These are phyloP conservation scores for Pythium insidiosum DNA, from an alignment of 352 stramenopile species.

Conservation along the genomic window DNA sequence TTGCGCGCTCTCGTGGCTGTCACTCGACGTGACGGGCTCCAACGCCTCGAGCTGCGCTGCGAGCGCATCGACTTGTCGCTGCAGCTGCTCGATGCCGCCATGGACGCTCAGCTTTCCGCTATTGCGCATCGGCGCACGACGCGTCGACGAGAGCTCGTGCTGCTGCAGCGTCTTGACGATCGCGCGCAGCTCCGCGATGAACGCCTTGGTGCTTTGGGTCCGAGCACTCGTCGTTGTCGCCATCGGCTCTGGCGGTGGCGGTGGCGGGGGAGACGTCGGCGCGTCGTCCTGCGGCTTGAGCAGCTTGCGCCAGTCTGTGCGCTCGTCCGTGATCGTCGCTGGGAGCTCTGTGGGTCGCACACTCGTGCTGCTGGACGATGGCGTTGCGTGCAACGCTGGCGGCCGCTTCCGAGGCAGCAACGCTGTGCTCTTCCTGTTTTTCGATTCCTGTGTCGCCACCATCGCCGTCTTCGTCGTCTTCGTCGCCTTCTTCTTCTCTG, in stretches of 20 bases:
- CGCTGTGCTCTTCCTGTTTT: too few relatives aligned
- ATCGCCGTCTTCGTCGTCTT: background rate
- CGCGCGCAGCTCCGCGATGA: constrained; percentile 41
- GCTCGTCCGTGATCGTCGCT: constrained; percentile 46
- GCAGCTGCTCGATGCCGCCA: constrained; percentile 27
- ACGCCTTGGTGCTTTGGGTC: constrained; percentile 33
- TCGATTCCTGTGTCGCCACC: too few relatives aligned
- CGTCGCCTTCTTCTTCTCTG: background rate
- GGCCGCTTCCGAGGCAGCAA: too few relatives aligned
- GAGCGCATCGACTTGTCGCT: constrained; percentile 43
- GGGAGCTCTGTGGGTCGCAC: constrained; percentile 35
- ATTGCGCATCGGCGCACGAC: background rate
- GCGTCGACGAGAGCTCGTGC: background rate
- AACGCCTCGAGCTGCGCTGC: constrained; percentile 27
- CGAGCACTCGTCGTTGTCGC: too few relatives aligned
- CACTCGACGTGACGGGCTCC: background rate
- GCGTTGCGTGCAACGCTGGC: too few relatives aligned
- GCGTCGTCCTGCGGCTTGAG: constrained; percentile 21
- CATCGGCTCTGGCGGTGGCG: too few relatives aligned
- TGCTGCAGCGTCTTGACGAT: constrained; percentile 44
- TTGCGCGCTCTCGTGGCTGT: too few relatives aligned
- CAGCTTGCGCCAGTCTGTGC: constrained; percentile 56
- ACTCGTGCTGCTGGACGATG: constrained; percentile 22
- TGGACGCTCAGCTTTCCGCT: constrained; percentile 8
- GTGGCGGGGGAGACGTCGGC: background rate